Percentiles rank a stretch among this genome's conserved stretches.
Conservation (phyloP, 2,329 filamentous ascomycete species). For the Sporothrix variecibatus region DNA sequence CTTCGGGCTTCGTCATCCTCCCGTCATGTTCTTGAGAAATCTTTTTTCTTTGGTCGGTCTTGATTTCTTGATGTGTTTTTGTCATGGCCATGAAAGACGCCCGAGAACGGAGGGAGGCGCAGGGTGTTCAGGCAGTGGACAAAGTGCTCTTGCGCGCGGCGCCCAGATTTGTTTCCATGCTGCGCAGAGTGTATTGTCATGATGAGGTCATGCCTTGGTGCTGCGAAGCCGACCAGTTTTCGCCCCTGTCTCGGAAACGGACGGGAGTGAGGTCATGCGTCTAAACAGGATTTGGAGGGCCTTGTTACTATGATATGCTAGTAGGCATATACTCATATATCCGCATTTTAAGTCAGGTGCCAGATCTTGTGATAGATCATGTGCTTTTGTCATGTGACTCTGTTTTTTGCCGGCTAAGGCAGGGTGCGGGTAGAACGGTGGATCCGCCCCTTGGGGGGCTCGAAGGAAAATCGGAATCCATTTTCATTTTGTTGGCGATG, state of each 20-base stretch:
- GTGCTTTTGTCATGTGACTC: neutral
- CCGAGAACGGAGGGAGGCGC: slow-evolving; percentile 18
- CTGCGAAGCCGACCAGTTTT: slow-evolving; percentile 10
- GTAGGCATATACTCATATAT: neutral
- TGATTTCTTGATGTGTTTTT: neutral
- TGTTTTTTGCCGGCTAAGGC: slow-evolving; percentile 10
- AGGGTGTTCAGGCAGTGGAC: neutral
- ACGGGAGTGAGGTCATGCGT: neutral
- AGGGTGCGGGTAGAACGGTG: slow-evolving; percentile 12
- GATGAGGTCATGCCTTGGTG: slow-evolving; percentile 19
- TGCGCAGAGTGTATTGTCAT: neutral
- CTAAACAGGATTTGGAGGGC: neutral
- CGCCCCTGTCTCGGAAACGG: slow-evolving; percentile 15
- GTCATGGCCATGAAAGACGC: neutral
- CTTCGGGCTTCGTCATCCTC: neutral
- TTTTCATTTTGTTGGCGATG: slow-evolving; percentile 27
- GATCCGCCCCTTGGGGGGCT: slow-evolving; percentile 16
- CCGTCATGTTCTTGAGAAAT: neutral
- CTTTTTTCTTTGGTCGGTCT: neutral
- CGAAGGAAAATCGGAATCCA: slow-evolving; percentile 27
- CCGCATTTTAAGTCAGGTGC: neutral
- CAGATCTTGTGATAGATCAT: neutral
- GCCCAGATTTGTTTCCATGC: neutral
- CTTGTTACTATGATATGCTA: neutral
- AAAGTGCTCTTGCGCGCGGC: neutral